Evolutionary conservation across 1,284 basidiomycete species (phyloP).

Genomic region (Pascua guehoae): DNA sequence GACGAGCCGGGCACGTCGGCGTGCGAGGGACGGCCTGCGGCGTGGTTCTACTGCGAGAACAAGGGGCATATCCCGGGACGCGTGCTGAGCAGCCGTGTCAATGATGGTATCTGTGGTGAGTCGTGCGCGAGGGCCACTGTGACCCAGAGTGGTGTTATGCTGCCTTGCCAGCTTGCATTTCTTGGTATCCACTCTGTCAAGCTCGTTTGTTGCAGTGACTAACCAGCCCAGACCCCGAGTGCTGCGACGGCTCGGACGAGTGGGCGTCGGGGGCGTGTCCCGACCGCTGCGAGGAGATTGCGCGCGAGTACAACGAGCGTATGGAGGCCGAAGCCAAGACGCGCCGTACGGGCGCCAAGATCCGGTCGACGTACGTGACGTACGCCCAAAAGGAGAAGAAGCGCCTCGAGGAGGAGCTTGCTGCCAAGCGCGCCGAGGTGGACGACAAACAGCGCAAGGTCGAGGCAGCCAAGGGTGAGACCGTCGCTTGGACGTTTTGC

Average conservation of each 20-base stretch:
- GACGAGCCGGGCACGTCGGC: constrained; percentile 93
- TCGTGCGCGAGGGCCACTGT: constrained; percentile 12
- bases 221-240: constrained; percentile 72
- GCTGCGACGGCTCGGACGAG: constrained; percentile 98
- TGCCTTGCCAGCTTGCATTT: too few species aligned
- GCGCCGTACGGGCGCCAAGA: constrained; percentile 82
- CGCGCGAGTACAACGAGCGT: constrained; percentile 64
- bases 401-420: constrained; percentile 63
- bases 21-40: constrained; percentile 58
- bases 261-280: constrained; percentile 64
- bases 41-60: constrained; percentile 82
- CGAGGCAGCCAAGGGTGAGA: constrained; percentile 36
- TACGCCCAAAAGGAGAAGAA: constrained; percentile 83
- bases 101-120: constrained; percentile 90
- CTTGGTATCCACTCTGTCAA: too few species aligned
- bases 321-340: constrained; percentile 69
- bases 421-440: constrained; percentile 58
- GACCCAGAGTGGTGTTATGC: not conserved
- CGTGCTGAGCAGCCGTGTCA: constrained; percentile 80
- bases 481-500: not conserved
- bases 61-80: constrained; percentile 76
- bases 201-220: too few species aligned
- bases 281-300: constrained; percentile 73
- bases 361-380: constrained; percentile 79
- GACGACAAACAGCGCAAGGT: constrained; percentile 61